Conservation (phyloP, 495 filamentous ascomycete species). For the Friedmanniomyces simplex region DNA sequence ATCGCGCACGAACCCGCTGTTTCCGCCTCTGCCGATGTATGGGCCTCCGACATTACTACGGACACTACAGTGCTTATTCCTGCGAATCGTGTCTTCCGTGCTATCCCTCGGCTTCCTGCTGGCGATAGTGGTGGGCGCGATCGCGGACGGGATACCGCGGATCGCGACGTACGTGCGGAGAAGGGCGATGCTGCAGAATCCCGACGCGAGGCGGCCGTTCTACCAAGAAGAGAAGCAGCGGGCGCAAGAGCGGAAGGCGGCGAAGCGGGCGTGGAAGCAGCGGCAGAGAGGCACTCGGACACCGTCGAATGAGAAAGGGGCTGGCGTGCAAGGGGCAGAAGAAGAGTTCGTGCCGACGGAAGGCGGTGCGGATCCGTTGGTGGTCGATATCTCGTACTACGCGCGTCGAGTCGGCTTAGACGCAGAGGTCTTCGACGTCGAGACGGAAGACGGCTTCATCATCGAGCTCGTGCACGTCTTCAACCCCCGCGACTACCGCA, state of each 20-base stretch:
- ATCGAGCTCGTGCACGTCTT: constrained; percentile 84
- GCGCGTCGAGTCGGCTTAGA: constrained; percentile 81
- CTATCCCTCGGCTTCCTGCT: constrained; percentile 66
- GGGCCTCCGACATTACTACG: constrained; percentile 57
- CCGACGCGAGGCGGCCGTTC: constrained; percentile 53
- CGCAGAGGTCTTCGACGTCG: constrained; percentile 69
- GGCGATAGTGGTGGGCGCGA: constrained; percentile 62
- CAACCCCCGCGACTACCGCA: constrained; percentile 59
- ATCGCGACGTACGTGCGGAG: constrained; percentile 38
- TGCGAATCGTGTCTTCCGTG: constrained; percentile 57
- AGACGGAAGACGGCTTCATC: constrained; percentile 93
- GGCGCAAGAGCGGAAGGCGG: constrained; percentile 43
- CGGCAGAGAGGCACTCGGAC: constrained; percentile 22
- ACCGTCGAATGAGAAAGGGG: constrained; percentile 11
- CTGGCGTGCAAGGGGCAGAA: constrained; percentile 33
- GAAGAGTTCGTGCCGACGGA: constrained; percentile 58
- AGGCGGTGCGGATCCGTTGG: constrained; percentile 65
- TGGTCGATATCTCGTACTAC: constrained; percentile 78
- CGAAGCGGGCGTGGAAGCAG: constrained; percentile 51
- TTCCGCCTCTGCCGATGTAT: constrained; percentile 79
- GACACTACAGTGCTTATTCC: constrained; percentile 51
- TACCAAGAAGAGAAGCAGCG: constrained; percentile 55
- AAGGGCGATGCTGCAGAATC: constrained; percentile 45
- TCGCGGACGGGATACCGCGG: constrained; percentile 49
- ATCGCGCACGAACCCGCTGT: constrained; percentile 67